Conservation (phyloP, 78 protist genomes). For the Dictyostelium intermedium region DNA sequence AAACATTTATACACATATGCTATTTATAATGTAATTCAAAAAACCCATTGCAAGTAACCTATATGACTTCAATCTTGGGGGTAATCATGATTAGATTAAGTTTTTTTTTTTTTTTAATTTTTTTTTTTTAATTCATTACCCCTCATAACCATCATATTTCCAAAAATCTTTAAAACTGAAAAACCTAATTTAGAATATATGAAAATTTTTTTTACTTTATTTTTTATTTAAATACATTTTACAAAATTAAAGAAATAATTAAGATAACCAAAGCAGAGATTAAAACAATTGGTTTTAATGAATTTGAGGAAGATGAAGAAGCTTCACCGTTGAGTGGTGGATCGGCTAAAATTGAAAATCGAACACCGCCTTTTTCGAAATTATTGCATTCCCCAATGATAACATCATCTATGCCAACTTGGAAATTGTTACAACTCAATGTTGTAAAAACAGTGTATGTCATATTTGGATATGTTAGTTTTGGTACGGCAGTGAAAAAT, state of each 20-base stretch:
- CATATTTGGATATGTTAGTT: not conserved
- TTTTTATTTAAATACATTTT: too few species aligned
- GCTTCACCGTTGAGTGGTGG: not conserved
- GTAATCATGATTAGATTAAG: too few species aligned
- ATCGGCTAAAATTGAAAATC: not conserved
- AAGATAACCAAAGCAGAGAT: not conserved
- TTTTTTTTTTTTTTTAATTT: too few species aligned
- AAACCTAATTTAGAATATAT: too few species aligned
- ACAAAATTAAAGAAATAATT: not conserved
- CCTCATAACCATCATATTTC: too few species aligned
- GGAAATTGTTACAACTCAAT: not conserved
- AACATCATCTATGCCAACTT: not conserved
- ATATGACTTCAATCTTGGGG: too few species aligned
- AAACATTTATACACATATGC: too few species aligned
- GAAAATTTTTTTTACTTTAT: too few species aligned
- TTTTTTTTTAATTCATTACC: too few species aligned
- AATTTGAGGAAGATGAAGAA: not conserved
- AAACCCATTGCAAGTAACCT: too few species aligned
- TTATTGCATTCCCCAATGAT: not conserved
- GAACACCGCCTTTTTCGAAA: not conserved
- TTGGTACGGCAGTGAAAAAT: not conserved
- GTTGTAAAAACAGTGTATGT: not conserved
- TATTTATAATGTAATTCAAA: too few species aligned
- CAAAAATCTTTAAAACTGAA: too few species aligned
- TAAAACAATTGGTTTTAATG: not conserved